Evolutionary conservation across 192 early-diverging fungal genomes (phyloP), one percentile per base, ranked within the genome.

Genomic region (Umbelopsis ramanniana): DNA sequence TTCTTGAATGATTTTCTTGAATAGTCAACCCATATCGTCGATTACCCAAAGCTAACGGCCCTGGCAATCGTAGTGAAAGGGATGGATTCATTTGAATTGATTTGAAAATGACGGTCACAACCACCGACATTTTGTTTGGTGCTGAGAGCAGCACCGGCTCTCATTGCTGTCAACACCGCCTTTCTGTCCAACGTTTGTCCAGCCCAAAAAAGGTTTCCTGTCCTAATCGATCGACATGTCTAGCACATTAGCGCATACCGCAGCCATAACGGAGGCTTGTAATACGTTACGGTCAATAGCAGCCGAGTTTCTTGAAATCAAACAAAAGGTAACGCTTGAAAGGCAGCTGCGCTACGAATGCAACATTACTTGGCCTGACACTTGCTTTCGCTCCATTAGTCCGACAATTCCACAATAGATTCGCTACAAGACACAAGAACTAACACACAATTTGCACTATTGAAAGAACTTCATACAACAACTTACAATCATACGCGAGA

Each of bases 401-500:
- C 57, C 33, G 57, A 63, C 26, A 12, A 37, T 17, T 63, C 24
- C 12, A 22, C 57, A 37, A 37, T 63, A 63, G 57, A 63, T 37
- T 26, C 57, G 11, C 19, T 63, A 15, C 57, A 63, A 63, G 57
- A 63, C 6, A 63, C 57, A 33, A 63, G 57, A 26, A 63, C 57
- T 9, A 63, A 63, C 57, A 63, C 57, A 3, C 57, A 63, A 17
- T 63, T 63, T 63, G 57, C 57, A 6, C 33, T 63, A 11, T n/a
- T 63, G 17, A 63, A 63, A 37, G 57, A 63, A 63, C 33, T 63
- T 6, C 37, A 63, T 35, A 63, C 57, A 11, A 63, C 57, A 19
- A 70, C 69, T 6, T 70, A 70, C 23, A 70, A 70, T 23, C 76
- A 78, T 46, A 81, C 86, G n/a, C 68, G 71, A 22, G 72, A 72